phyloP scores from a whole-genome alignment of 2,329 filamentous ascomycete genomes.

The Hypoxylon sp. region DNA sequence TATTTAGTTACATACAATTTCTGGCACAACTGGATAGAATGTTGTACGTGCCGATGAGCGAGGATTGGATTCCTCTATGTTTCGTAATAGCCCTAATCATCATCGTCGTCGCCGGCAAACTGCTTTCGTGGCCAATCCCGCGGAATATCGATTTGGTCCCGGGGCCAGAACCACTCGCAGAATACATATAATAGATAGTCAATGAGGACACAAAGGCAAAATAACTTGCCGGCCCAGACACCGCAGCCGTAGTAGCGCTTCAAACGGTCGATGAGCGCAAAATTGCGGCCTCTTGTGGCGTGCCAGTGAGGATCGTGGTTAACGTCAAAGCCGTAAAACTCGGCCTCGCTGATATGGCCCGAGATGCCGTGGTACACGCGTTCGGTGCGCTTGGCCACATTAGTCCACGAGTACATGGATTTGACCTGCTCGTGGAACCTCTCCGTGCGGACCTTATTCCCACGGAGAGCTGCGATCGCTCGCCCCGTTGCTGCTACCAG shows the following conservation, averaged over 20 bases:
- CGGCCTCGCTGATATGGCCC: constrained; percentile 82
- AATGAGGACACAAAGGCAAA: constrained; percentile 91
- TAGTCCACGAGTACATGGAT: constrained; percentile 98
- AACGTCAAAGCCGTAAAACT: constrained; percentile 86
- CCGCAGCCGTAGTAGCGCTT: constrained; percentile 98
- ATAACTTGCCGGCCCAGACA: constrained; percentile 97
- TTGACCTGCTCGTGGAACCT: constrained; percentile 96
- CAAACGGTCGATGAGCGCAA: constrained; percentile 90
- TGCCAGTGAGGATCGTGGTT: constrained; percentile 70
- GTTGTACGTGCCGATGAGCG: too few relatives aligned
- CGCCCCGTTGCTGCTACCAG: constrained; percentile 87
- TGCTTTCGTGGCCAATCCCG: constrained; percentile 89
- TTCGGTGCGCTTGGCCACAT: constrained; percentile 92
- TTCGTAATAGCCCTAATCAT: constrained; percentile 48
- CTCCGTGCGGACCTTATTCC: constrained; percentile 88
- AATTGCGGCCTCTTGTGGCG: constrained; percentile 77
- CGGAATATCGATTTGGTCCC: constrained; percentile 86
- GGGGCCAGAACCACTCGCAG: constrained; percentile 85
- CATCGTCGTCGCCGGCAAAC: constrained; percentile 42
- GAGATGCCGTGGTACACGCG: constrained; percentile 94
- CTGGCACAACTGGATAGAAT: too few relatives aligned
- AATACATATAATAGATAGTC: constrained; percentile 92
- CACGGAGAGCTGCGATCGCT: constrained; percentile 86
- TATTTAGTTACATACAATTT: too few relatives aligned
- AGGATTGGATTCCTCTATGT: neutral